Evolutionary conservation across 257 asterid species (phyloP).

Genomic region (Paulownia fortunei): DNA sequence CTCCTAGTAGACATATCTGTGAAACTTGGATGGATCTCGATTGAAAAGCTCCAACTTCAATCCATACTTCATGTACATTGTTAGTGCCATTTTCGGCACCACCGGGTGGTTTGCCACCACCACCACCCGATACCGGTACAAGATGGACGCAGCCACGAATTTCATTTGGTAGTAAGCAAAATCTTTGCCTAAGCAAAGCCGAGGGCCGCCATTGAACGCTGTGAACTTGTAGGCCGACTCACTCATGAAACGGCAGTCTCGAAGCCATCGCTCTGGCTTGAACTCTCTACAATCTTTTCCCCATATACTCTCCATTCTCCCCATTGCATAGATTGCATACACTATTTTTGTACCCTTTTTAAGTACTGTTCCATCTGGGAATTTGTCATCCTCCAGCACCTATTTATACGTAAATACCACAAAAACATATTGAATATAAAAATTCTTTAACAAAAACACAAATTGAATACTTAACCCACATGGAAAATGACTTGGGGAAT

Average conservation of each 20-base stretch:
- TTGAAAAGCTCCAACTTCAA: constrained; percentile 59
- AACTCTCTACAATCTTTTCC: too few species aligned
- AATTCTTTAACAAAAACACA: too few species aligned
- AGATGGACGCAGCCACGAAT: constrained; percentile 68
- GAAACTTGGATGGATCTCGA: too few species aligned
- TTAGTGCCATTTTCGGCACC: constrained; percentile 67
- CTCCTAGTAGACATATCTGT: too few species aligned
- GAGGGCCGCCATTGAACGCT: constrained; percentile 81
- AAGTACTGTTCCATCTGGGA: constrained; percentile 83
- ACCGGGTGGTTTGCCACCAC: constrained; percentile 56
- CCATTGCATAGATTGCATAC: too few species aligned
- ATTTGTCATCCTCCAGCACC: constrained; percentile 69
- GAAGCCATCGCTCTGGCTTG: too few species aligned
- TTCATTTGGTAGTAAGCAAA: constrained; percentile 84
- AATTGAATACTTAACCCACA: too few species aligned
- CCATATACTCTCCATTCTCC: too few species aligned
- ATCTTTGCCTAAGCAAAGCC: constrained; percentile 79
- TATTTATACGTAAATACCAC: neutral
- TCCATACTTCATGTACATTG: constrained; percentile 79
- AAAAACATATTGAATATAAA: too few species aligned
- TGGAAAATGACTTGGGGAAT: too few species aligned
- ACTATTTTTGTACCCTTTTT: too few species aligned
- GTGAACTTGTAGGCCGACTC: constrained; percentile 82
- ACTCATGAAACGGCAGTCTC: constrained; percentile 64
- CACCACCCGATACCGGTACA: constrained; percentile 53